Percentiles rank a stretch among this genome's conserved stretches.
phyloP scores from a whole-genome alignment of 1,284 basidiomycete species.

The Ceratobasidium sp. region DNA sequence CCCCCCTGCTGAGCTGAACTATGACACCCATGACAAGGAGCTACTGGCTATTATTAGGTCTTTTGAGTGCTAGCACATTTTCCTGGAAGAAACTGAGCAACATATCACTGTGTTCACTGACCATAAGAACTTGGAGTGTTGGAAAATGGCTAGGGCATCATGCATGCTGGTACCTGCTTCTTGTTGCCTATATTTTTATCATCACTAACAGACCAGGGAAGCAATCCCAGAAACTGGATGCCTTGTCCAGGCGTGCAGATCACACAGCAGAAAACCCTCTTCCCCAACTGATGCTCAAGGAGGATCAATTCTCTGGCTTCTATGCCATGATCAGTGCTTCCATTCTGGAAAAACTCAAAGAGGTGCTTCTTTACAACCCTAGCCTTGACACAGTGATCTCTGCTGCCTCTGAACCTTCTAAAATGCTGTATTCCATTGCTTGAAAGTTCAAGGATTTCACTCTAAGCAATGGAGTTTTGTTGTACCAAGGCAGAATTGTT shows the following conservation, averaged over 20 bases:
- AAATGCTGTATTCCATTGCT: neutral
- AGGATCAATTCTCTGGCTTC: neutral
- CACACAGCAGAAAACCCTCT: neutral
- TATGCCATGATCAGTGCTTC: neutral
- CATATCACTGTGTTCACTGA: neutral
- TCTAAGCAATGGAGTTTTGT: conserved; percentile 4
- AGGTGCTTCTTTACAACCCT: neutral
- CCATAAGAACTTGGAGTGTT: too few relatives aligned
- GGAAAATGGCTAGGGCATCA: too few relatives aligned
- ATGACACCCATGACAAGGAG: conserved; percentile 1
- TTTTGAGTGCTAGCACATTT: neutral
- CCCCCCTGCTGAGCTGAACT: neutral
- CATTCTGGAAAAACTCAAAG: neutral
- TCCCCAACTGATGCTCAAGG: neutral
- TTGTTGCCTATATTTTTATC: neutral
- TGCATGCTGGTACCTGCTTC: too few relatives aligned
- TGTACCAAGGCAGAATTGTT: conserved; percentile 5
- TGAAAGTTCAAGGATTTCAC: neutral
- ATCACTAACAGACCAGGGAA: neutral
- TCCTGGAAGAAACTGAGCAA: neutral
- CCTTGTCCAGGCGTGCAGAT: neutral
- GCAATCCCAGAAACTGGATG: neutral
- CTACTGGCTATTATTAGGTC: neutral
- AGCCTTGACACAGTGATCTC: neutral
- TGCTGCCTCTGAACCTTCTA: neutral